Evolutionary conservation across 352 stramenopile species (phyloP), one percentile per base, ranked within the genome.

Genomic region (Pythium aristosporum): DNA sequence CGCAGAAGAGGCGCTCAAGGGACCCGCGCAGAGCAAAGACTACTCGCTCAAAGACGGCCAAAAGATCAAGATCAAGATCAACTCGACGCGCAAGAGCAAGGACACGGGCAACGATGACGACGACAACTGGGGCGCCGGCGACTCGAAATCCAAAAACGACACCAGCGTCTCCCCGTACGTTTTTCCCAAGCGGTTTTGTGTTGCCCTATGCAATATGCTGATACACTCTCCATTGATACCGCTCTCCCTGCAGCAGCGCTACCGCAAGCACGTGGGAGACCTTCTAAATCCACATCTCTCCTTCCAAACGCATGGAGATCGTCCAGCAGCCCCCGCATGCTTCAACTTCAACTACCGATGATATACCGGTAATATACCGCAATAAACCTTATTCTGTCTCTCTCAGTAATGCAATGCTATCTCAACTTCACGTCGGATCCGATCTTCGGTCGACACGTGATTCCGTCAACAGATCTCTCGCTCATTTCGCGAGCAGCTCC

Each of bases 1-100:
- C 25, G 61, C 68, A 50, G 57, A 82, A 34, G 71, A 83, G 51
- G 61, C 68, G 12, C 55, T 70, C 41, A 71, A 66, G 39, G 78
- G 65, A 3, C 60, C 77, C 1, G 55, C 65, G 10, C 55, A 72
- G 20, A 68, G 78, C 15, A 92, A 96, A 46, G 89, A 97, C 80
- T 98, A 97, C 69, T 94, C 78, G 23, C 80, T 98, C 25, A 97
- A 98, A 65, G 75, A 97, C 49, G 92, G 92, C 51, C 79, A 98
- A 68, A 98, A 92, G 60, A 98, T 98, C 61, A 80, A 77, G 5
- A 94, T 98, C 69, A 89, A 88, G 57, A 82, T 91, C 62, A 91
- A 89, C 63, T 74, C 73, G 15, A 84, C 65, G 10, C 65, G 74
- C 32, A 86, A 89, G 59, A 74, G 61, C 60, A 83, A 79, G 43